Evolutionary conservation across 164 flowering plant genomes (phyloP).

Genomic region (Aristolochia californica): DNA sequence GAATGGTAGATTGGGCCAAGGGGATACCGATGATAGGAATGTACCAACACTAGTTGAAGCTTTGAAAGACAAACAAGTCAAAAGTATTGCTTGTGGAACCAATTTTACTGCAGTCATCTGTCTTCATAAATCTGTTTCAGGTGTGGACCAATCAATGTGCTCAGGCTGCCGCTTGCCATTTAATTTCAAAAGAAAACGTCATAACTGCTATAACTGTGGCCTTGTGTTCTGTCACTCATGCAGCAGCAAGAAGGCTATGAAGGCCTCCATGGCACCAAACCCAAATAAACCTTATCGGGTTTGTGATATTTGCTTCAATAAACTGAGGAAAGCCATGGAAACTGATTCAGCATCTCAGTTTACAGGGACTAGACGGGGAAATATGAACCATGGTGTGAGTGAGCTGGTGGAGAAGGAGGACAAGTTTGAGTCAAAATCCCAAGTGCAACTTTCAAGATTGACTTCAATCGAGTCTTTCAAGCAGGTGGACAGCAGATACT

Average conservation of each 20-base stretch:
- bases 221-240: constrained; percentile 95
- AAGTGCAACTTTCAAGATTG: constrained; percentile 54
- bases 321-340: constrained; percentile 65
- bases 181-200: constrained; percentile 96
- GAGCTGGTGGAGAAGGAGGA: constrained; percentile 64
- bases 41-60: constrained; percentile 79
- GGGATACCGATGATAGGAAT: constrained; percentile 76
- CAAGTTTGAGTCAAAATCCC: constrained; percentile 58
- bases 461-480: constrained; percentile 75
- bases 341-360: constrained; percentile 59
- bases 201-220: constrained; percentile 96
- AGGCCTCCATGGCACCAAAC: constrained; percentile 98
- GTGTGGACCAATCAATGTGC: constrained; percentile 94
- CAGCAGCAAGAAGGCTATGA: constrained; percentile 87
- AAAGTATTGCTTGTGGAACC: constrained; percentile 91
- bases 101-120: constrained; percentile 92
- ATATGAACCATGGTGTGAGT: constrained; percentile 39
- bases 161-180: constrained; percentile 94
- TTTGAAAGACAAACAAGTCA: constrained; percentile 92
- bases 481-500: constrained; percentile 51
- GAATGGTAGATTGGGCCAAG: constrained; percentile 94
- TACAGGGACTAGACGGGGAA: constrained; percentile 58
- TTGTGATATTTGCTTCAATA: constrained; percentile 76
- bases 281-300: constrained; percentile 94
- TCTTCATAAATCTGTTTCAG: constrained; percentile 93